phyloP scores from a whole-genome alignment of 257 asterid species.

The Solanum appendiculatum region DNA sequence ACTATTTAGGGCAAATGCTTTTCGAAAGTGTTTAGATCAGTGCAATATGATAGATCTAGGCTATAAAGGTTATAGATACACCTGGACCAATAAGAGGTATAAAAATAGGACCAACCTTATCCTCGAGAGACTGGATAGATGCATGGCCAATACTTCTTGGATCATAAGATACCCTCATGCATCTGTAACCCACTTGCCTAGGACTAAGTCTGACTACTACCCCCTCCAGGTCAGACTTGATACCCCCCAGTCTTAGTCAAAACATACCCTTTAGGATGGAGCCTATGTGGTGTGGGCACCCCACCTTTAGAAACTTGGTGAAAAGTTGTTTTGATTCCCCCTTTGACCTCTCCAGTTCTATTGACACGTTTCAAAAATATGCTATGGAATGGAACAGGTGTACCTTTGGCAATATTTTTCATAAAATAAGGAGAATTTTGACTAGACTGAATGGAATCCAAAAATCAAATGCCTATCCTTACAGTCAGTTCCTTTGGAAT shows the following conservation, averaged over 20 bases:
- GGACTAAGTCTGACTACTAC: background rate
- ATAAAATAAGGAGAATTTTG: too few species aligned
- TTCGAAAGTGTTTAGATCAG: background rate
- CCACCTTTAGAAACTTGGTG: background rate
- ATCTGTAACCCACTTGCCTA: background rate
- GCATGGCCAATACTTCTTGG: background rate
- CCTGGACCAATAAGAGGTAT: background rate
- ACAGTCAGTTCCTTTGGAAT: background rate
- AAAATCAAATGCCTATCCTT: background rate
- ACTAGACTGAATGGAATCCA: background rate
- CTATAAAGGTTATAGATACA: background rate
- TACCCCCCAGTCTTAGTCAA: background rate
- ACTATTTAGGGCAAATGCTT: background rate
- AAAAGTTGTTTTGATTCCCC: too few species aligned
- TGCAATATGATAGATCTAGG: background rate
- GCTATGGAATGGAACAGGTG: background rate
- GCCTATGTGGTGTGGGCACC: background rate
- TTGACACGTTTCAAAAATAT: too few species aligned
- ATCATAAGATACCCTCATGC: background rate
- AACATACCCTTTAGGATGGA: background rate
- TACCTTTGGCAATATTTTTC: background rate
- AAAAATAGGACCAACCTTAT: too few species aligned
- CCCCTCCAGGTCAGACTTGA: background rate
- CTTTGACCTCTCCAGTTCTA: background rate
- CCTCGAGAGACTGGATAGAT: background rate